Conservation (phyloP, 2,329 filamentous ascomycete genomes). For the Cytospora leucostoma region DNA sequence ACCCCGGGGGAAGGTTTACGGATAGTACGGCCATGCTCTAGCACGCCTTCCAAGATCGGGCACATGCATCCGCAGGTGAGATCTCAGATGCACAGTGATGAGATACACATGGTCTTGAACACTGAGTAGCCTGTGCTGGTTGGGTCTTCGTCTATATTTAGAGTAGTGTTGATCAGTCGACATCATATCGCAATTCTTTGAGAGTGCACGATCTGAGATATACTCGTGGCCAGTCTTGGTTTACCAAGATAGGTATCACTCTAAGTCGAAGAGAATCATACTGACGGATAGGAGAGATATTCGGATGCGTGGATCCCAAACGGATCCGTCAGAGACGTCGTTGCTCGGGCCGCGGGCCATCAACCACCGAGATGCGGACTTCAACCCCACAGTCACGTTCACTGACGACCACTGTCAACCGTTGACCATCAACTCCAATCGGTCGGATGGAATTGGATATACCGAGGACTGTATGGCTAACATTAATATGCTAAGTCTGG, state of each 20-base stretch:
- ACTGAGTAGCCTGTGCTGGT: too few relatives aligned
- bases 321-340: background rate
- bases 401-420: background rate
- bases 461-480: background rate
- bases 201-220: too few relatives aligned
- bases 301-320: background rate
- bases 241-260: too few relatives aligned
- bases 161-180: too few relatives aligned
- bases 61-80: background rate
- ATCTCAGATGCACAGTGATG: background rate
- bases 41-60: background rate
- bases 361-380: slow-evolving; percentile 17
- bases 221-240: too few relatives aligned
- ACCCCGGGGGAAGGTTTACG: too few relatives aligned
- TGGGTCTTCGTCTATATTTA: too few relatives aligned
- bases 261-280: too few relatives aligned
- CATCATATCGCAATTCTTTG: too few relatives aligned
- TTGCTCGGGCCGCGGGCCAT: slow-evolving; percentile 25
- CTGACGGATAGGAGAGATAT: too few relatives aligned
- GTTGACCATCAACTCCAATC: slow-evolving; percentile 6
- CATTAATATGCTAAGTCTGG: background rate
- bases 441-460: background rate
- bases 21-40: too few relatives aligned
- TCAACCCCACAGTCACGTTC: slow-evolving; percentile 17
- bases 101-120: too few relatives aligned